Conservation (phyloP, 768 basidiomycete genomes). For the Leccinum broughii region DNA sequence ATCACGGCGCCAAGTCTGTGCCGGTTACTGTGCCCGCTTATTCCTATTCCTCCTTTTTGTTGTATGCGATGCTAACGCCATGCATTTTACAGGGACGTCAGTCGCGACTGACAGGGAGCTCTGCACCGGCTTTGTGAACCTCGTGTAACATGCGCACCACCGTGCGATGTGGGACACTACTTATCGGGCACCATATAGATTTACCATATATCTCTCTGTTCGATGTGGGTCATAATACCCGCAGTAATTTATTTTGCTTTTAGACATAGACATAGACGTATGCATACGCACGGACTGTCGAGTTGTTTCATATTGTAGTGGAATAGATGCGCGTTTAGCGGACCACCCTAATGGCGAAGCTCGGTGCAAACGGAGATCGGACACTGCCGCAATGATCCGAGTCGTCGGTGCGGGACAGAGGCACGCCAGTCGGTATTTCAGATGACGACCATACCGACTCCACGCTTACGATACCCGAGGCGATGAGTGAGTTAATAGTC, state of each 20-base stretch:
- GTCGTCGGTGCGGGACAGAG: too few relatives aligned
- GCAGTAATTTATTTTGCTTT: background rate
- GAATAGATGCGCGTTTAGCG: background rate
- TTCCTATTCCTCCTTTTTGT: background rate
- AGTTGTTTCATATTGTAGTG: background rate
- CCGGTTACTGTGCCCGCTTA: background rate
- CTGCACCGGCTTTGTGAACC: background rate
- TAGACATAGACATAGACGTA: background rate
- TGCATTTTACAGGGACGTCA: constrained; percentile 31
- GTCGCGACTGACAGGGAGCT: constrained; percentile 28
- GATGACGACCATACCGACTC: too few relatives aligned
- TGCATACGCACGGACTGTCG: background rate
- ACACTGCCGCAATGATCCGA: too few relatives aligned
- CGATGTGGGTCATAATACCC: background rate
- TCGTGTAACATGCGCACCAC: constrained; percentile 18
- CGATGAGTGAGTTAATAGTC: too few relatives aligned
- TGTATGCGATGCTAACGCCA: constrained; percentile 15
- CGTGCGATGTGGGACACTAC: constrained; percentile 13
- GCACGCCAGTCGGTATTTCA: too few relatives aligned
- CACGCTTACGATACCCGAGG: too few relatives aligned
- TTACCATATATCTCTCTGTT: background rate
- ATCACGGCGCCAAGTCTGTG: constrained; percentile 7
- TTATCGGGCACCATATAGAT: background rate
- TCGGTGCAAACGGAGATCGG: too few relatives aligned
- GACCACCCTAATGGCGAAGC: too few relatives aligned